These are phyloP conservation scores for Pseudopyrenochaeta lycopersici DNA, from an alignment of 2,329 filamentous ascomycete species.

Conservation along the genomic window DNA sequence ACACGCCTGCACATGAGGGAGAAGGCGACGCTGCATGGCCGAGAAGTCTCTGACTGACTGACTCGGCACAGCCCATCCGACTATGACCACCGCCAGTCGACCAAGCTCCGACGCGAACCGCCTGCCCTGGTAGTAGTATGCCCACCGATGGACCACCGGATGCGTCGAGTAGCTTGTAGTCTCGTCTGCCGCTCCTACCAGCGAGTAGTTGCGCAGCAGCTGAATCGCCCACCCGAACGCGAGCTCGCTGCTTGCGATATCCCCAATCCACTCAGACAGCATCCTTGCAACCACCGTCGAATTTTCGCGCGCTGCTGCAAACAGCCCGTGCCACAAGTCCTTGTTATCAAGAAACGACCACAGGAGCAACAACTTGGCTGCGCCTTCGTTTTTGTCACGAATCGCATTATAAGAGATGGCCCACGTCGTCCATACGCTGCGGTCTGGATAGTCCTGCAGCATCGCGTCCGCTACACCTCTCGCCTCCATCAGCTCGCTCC, in stretches of 20 bases:
- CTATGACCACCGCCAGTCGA: constrained; percentile 14
- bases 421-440: constrained; percentile 42
- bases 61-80: constrained; percentile 19
- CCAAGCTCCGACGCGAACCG: constrained; percentile 16
- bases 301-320: constrained; percentile 4
- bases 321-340: constrained; percentile 37
- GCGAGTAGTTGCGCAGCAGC: constrained; percentile 35
- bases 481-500: constrained; percentile 30
- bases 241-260: constrained; percentile 21
- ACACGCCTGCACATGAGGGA: constrained; percentile 22
- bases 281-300: constrained; percentile 5
- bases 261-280: constrained; percentile 22
- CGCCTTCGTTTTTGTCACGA: constrained; percentile 16
- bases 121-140: constrained; percentile 18
- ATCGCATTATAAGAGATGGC: constrained; percentile 42
- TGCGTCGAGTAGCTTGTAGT: constrained; percentile 25
- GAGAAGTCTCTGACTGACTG: constrained; percentile 10
- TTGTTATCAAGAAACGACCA: constrained; percentile 37
- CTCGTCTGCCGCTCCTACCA: constrained; percentile 23
- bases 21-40: constrained; percentile 25
- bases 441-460: constrained; percentile 32
- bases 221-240: constrained; percentile 24
- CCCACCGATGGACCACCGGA: constrained; percentile 25
- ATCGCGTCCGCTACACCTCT: constrained; percentile 8
- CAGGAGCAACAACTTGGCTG: constrained; percentile 37